A percentile compares a stretch with the other conserved stretches of the same genome.
Conservation (phyloP, 176 grass and related monocot genomes). For the barley (Hordeum vulgare) region MorexV3_pseudomolecules_assembly NC_058523.1:537325179-537325678, state of each 20-base stretch:
- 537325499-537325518: slow-evolving; percentile 27
- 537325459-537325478: slow-evolving; percentile 59
- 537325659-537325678: background rate
- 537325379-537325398: slow-evolving; percentile 49
- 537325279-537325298: slow-evolving; percentile 24
- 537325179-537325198: slow-evolving; percentile 47
- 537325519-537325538: slow-evolving; percentile 21
- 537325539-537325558: slow-evolving; percentile 85
- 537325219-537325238: slow-evolving; percentile 39
- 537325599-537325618: slow-evolving; percentile 75
- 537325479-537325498: slow-evolving; percentile 52
- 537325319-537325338: slow-evolving; percentile 43
- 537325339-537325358: slow-evolving; percentile 51
- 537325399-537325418: slow-evolving; percentile 56
- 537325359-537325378: slow-evolving; percentile 74
- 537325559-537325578: slow-evolving; percentile 79
- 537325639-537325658: slow-evolving; percentile 33
- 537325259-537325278: slow-evolving; percentile 30
- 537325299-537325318: slow-evolving; percentile 35
- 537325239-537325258: slow-evolving; percentile 21
- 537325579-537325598: slow-evolving; percentile 59
- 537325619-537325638: slow-evolving; percentile 46
- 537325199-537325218: slow-evolving; percentile 46
- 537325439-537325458: slow-evolving; percentile 25
- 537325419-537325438: slow-evolving; percentile 31